Base-by-base conservation (phyloP, 2,329 filamentous ascomycete genomes). In the Fusarium pseudoanthophilum region DNA sequence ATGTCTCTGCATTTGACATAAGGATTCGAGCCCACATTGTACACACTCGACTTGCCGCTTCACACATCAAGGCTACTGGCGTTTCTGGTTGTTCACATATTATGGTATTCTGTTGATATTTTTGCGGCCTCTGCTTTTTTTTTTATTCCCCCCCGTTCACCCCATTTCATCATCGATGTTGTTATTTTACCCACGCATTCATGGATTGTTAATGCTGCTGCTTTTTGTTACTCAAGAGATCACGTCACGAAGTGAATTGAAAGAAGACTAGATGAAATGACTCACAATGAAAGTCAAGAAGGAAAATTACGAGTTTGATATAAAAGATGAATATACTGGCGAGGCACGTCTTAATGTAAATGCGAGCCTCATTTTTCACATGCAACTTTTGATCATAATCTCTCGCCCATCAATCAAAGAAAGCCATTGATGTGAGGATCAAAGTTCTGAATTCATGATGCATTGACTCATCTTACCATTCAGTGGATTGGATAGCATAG, bases 41-140 rank as follows among this genome's bases (percentile, higher is more conserved):
- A 73, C 69, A 69, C 45, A 71, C 74, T 77, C 67, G 70, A 75
- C 57, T 58, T 55, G 24, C 65, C 61, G 59, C 32, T 72, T 73
- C 39, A 68, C 69, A 68, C 64, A 76, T 76, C 8, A 69, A 56
- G 76, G 64, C 62, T 61, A 39, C 70, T 63, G 76, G 76, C 76
- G 76, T 78, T 78, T 72, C 51, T 58, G 72, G 74, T 66, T 75
- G 67, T 63, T 63, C 64, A 74, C 60, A 70, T 70, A 69, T 74
- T 74, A 76, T 77, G 56, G 20, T 56, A 45, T 49, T 45, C 37
- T 39, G 59, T 46, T 72, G 60, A 49, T 63, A 59, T 66, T 53
- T 59, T 39, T 28, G 36, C 51, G 51, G 37, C 42, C 37, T 40
- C 46, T 57, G 40, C 21, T 30, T 69, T 69, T 55, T 55, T 42